These are phyloP conservation scores for Diaporthe citriasiana DNA, from an alignment of 2,329 filamentous ascomycete species.

Conservation along the genomic window DNA sequence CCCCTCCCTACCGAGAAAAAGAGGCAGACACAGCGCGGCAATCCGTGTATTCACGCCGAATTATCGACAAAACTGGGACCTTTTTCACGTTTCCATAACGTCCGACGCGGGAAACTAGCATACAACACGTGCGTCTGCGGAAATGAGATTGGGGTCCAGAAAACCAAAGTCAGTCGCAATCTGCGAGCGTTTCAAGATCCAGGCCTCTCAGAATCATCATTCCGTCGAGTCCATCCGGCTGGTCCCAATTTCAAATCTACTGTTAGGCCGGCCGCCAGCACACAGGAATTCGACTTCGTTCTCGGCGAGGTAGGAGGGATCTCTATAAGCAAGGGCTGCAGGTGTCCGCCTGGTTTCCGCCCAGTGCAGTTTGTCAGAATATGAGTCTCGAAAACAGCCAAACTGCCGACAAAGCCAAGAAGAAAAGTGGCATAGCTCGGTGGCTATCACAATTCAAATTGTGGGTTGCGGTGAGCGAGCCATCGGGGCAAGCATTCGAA, in stretches of 20 bases:
- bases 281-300: neutral
- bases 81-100: neutral
- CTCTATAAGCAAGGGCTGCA: neutral
- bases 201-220: neutral
- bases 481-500: conserved; percentile 64
- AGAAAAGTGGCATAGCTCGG: conserved; percentile 49
- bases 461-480: conserved; percentile 65
- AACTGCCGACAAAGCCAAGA: conserved; percentile 44
- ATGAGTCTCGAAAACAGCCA: conserved; percentile 20
- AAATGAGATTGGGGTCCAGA: neutral
- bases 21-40: neutral
- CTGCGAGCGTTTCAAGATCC: neutral
- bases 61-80: neutral
- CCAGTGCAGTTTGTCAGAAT: neutral
- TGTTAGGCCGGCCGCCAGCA: neutral
- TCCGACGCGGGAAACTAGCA: neutral
- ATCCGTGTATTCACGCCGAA: neutral
- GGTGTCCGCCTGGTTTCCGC: neutral
- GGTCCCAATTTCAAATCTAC: neutral
- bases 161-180: neutral
- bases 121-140: neutral
- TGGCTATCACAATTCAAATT: conserved; percentile 62
- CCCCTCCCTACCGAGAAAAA: conserved; percentile 12
- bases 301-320: neutral
- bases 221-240: neutral